Base-by-base conservation (phyloP, 1,284 basidiomycete species). In the Trichosporon asahii region DNA sequence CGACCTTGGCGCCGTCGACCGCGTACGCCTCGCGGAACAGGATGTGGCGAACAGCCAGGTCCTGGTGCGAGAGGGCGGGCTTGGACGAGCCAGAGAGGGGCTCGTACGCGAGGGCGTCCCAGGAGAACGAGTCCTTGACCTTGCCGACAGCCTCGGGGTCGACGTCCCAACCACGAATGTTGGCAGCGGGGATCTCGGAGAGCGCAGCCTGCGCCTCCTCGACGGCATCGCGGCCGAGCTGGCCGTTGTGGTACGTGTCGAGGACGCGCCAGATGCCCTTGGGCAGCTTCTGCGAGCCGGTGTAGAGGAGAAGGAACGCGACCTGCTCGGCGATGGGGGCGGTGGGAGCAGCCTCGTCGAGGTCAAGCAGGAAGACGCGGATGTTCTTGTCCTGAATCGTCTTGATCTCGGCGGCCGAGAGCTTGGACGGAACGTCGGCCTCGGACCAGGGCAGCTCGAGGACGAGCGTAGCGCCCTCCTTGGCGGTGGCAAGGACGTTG, bases 41-140 rank as follows among this genome's bases (percentile, higher is more conserved):
- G 57, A 97, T 84, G 78, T 95, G 93, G 78, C 93, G 93, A 14
- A 94, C 94, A 2, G 92, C 93, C 72, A 93, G 89, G 75, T 94
- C 90, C 93, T 93, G 95, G 4, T 90, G 76, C 14, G 79, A 76
- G 49, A 75, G 72, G 25, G 74, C 53, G 11, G 83, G 78, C 25
- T 76, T 75, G 31, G 80, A 78, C 76, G 64, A 81, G 73, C 49
- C 80, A 74, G 66, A 83, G 74, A 40, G 81, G 27, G 57, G 76
- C 60, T 72, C 70, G 64, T 77, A 79, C 14, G 80, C 75, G 27
- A 84, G 68, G 31, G 80, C 76, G 72, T 83, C 82, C 82, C 82
- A 84, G 65, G 82, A 79, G 80, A 81, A 83, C 11, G 70, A 72
- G 15, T 72, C 65, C 75, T 84, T 82, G 68, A 71, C 70, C 75